Conservation (phyloP, 176 grass and related monocot genomes). For the Canna indica region DNA sequence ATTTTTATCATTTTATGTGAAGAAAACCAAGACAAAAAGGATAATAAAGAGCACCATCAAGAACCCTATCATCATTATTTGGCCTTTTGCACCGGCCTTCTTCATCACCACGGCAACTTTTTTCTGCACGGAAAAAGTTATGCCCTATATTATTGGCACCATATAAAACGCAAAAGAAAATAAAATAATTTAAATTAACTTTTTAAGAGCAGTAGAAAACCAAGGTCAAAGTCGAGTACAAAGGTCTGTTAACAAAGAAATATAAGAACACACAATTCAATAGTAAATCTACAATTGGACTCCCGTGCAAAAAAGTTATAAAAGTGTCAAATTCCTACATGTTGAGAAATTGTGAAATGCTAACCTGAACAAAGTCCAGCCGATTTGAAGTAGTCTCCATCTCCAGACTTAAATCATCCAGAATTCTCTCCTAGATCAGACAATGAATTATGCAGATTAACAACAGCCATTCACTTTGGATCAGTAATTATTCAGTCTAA, state of each 20-base stretch:
- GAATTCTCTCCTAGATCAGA: conserved; percentile 61
- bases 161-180: neutral
- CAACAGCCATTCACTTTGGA: neutral
- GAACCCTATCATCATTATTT: conserved; percentile 84
- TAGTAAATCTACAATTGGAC: too few relatives aligned
- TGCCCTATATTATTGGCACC: neutral
- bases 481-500: neutral
- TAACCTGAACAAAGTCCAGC: conserved; percentile 88
- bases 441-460: neutral
- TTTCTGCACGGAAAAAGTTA: conserved; percentile 37
- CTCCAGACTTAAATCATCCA: conserved; percentile 75
- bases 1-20: conserved; percentile 63
- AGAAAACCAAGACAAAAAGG: conserved; percentile 89
- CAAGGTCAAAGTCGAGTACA: neutral
- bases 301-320: too few relatives aligned
- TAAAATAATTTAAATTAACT: neutral
- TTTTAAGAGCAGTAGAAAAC: neutral
- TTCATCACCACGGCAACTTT: conserved; percentile 95
- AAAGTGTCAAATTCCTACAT: neutral
- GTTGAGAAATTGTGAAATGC: neutral
- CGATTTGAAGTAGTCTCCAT: conserved; percentile 92
- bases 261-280: neutral
- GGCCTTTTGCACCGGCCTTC: conserved; percentile 73
- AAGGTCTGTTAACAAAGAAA: neutral
- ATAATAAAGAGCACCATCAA: conserved; percentile 76